Percentiles rank a stretch among this genome's conserved stretches.
Evolutionary conservation across 2,329 filamentous ascomycete genomes (phyloP).

Genomic region (Calonectria hongkongensis): DNA sequence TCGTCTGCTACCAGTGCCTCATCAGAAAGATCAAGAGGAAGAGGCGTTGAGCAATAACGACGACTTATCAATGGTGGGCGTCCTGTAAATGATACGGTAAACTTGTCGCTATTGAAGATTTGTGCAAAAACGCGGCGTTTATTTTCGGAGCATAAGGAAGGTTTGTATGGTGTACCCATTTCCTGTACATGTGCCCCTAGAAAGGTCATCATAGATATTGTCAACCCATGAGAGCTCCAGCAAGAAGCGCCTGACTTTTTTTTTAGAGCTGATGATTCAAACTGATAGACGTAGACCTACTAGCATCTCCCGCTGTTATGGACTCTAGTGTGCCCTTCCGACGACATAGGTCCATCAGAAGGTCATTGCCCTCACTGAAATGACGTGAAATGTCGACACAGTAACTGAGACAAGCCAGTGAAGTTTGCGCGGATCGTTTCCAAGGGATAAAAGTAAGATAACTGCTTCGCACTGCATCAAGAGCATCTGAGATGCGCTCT

Average conservation of each 20-base stretch:
- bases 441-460: background rate
- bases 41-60: constrained; percentile 71
- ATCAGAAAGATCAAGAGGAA: constrained; percentile 73
- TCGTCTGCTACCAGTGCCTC: constrained; percentile 67
- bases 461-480: constrained; percentile 12
- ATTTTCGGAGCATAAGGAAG: constrained; percentile 40
- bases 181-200: constrained; percentile 36
- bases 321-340: constrained; percentile 32
- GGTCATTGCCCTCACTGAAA: constrained; percentile 35
- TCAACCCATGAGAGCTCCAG: constrained; percentile 35
- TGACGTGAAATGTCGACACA: constrained; percentile 32
- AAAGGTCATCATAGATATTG: constrained; percentile 38
- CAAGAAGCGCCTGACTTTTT: constrained; percentile 19
- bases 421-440: background rate
- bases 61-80: constrained; percentile 72
- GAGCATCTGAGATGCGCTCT: constrained; percentile 20
- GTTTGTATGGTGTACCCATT: constrained; percentile 9
- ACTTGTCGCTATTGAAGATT: constrained; percentile 69
- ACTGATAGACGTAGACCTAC: constrained; percentile 22
- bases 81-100: constrained; percentile 70
- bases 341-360: constrained; percentile 37
- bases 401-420: constrained; percentile 26
- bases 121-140: constrained; percentile 56
- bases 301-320: constrained; percentile 35
- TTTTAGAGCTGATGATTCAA: background rate